Evolutionary conservation across 192 early-diverging fungal species (phyloP), one percentile per base, ranked within the genome.

Genomic region (Entomortierella chlamydospora): DNA sequence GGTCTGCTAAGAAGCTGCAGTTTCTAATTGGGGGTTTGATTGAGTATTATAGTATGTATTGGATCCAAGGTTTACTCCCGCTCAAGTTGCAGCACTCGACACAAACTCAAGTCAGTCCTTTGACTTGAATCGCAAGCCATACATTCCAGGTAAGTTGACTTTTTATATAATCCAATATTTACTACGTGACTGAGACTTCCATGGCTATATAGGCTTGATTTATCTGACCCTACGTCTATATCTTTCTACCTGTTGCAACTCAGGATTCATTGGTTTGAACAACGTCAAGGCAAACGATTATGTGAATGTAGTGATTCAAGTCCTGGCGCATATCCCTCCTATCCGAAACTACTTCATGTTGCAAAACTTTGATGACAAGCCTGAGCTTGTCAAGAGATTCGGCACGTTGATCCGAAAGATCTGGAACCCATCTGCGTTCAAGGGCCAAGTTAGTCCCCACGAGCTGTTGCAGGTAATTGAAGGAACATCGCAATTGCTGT

Each of bases 201-300:
- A 52, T 33, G 20, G n/a, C 31, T 9, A 11, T 54, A 12, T 9
- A 7, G 15, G 2, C 15, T 39, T 39, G 30, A 0, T 65, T 23
- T n/a, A 51, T 6, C 30, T 29, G 7, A 52, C 20, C 50, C n/a
- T n/a, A n/a, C n/a, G n/a, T n/a, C n/a, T n/a, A n/a, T n/a, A n/a
- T n/a, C n/a, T 31, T 23, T 43, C 9, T 61, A 2, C 23, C 4
- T 23, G 12, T 23, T 7, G 20, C 28, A 51, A 6, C 25, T 7
- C 58, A 93, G 90, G 98, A 0, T 97, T 96, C 79, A 91, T 98
- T 28, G 96, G 98, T 2, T 71, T 99, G 34, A 98, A 98, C 69
- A 97, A 95, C 62, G 90, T 98, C 65, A 99, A 99, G 72, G 88
- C 89, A 18, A 99, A 96, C 72, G 96, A 98, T 73, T 97, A 95